These are phyloP conservation scores for Leccinum angustisporum DNA, from an alignment of 1,284 basidiomycete genomes.

Conservation along the genomic window DNA sequence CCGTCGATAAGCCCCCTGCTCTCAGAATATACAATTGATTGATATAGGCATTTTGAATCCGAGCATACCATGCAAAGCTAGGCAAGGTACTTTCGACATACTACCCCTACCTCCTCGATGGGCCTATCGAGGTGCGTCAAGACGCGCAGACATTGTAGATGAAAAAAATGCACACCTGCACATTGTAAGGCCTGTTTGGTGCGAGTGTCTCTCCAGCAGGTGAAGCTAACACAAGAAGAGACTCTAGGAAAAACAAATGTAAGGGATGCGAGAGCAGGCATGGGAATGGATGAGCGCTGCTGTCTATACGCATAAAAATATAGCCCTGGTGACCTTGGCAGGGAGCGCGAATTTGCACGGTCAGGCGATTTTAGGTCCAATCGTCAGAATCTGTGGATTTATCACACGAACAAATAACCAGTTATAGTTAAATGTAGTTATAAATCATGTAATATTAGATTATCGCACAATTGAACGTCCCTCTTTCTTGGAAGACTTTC, in stretches of 20 bases:
- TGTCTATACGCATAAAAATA: slow-evolving; percentile 1
- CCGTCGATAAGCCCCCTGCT: slow-evolving; percentile 70
- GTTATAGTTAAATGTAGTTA: no score
- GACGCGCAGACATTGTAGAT: background rate
- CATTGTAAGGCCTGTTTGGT: slow-evolving; percentile 37
- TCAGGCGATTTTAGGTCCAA: no score
- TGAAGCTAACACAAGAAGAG: slow-evolving; percentile 24
- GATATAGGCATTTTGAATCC: slow-evolving; percentile 2
- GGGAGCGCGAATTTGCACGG: no score
- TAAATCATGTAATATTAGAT: no score
- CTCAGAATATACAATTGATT: slow-evolving; percentile 8
- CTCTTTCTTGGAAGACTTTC: no score
- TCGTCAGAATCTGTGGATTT: no score
- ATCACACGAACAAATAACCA: no score
- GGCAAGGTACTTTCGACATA: slow-evolving; percentile 69
- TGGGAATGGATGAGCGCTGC: slow-evolving; percentile 7
- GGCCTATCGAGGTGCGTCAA: slow-evolving; percentile 44
- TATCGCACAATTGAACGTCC: no score
- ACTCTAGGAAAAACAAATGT: slow-evolving; percentile 2
- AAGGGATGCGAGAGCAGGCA: slow-evolving; percentile 17
- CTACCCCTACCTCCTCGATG: slow-evolving; percentile 78
- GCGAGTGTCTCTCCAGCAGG: slow-evolving; percentile 29
- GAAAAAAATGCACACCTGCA: slow-evolving; percentile 40
- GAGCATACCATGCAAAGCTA: slow-evolving; percentile 67
- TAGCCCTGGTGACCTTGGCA: no score